Conservation (phyloP, 768 basidiomycete genomes). For the Panellus pusillus region DNA sequence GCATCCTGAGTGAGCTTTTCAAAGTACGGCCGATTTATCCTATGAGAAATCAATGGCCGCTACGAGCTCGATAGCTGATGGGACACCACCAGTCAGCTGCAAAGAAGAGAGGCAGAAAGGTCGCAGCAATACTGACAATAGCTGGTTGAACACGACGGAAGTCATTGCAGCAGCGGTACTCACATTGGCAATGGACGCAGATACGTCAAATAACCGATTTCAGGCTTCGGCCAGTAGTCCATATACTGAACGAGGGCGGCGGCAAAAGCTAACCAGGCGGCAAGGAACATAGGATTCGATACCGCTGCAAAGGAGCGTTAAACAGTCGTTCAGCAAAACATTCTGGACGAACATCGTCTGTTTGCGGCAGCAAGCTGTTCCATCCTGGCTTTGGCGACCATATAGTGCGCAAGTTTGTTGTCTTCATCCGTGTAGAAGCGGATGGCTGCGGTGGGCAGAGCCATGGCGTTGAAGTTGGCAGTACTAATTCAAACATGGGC, state of each 20-base stretch:
- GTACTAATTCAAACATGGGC: too few relatives aligned
- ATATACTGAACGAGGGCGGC: constrained; percentile 57
- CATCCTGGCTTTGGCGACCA: constrained; percentile 64
- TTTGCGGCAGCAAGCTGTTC: constrained; percentile 71
- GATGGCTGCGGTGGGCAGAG: constrained; percentile 46
- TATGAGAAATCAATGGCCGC: constrained; percentile 26
- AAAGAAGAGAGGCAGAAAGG: constrained; percentile 64
- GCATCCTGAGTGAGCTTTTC: constrained; percentile 53
- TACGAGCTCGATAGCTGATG: neutral
- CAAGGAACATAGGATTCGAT: constrained; percentile 56
- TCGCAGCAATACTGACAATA: constrained; percentile 49
- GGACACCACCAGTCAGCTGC: constrained; percentile 64
- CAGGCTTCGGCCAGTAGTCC: constrained; percentile 65
- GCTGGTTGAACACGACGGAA: neutral
- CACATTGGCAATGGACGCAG: constrained; percentile 58
- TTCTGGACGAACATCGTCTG: constrained; percentile 40
- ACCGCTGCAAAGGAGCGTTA: constrained; percentile 40
- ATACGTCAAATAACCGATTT: constrained; percentile 48
- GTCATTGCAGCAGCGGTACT: neutral
- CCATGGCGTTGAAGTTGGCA: constrained; percentile 32
- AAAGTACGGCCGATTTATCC: constrained; percentile 71
- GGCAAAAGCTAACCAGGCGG: constrained; percentile 62
- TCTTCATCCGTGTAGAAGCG: constrained; percentile 64
- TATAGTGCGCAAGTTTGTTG: constrained; percentile 61
- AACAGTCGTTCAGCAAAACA: neutral